Evolutionary conservation across 2,329 filamentous ascomycete genomes (phyloP), one percentile per base, ranked within the genome.

Genomic region (Xylaria sp.): DNA sequence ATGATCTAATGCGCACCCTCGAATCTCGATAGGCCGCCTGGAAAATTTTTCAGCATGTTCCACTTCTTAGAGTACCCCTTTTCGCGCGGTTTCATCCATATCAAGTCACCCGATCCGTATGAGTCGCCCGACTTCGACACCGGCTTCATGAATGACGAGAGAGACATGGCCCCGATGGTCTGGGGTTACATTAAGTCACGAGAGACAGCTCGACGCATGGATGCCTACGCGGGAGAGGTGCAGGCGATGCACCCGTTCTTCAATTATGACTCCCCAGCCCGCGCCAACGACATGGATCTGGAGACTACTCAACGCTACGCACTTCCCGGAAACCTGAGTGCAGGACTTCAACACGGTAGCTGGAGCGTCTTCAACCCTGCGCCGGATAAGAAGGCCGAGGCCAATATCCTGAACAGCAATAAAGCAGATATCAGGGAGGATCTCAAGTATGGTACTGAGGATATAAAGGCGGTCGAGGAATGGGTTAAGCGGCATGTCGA

Each of bases 11-110:
- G 25, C 15, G 51, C 17, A 29, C 27, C 29, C 17, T 51, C n/a
- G 13, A 38, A 42, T 10, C 11, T 4, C 6, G 10, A 80, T 56
- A 90, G 91, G 85, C 90, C 91, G 0, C 86, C 90, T 0, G 91
- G 91, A 71, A 93, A 93, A 70, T 93, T 92, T 84, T 93, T 93
- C 81, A 91, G 88, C 75, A 93, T 93, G 90, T 93, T 93, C 85
- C 90, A 92, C 78, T 93, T 93, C 86, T 78, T 93, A 72, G 89
- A 92, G 80, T 92, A 92, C 73, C 90, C 90, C 0, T 93, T 92
- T 85, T 91, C 89, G 17, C 88, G 91, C 72, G 91, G 91, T 9
- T 88, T 79, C 59, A 92, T 87, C 2, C 89, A 93, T 79, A 92
- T 93, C 76, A 85, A 83, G 66, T 90, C 86, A n/a, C 81, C 91